Evolutionary conservation across 163 green algal genomes (phyloP), one percentile per base, ranked within the genome.

Genomic region (Prototheca wickerhamii): DNA sequence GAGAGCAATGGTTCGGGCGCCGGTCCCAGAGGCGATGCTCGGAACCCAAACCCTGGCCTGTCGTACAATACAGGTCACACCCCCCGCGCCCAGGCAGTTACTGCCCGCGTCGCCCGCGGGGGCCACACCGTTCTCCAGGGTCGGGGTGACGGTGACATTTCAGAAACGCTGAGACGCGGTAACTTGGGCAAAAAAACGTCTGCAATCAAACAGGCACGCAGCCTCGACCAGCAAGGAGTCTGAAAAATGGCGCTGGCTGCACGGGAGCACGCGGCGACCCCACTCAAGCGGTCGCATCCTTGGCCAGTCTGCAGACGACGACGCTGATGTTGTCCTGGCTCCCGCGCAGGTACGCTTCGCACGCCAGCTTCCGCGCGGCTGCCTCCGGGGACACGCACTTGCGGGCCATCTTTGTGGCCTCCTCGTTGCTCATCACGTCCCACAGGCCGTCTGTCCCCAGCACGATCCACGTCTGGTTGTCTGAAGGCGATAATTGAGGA

Each of bases 271-370:
- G 42, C 17, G 42, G 42, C 17, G 42, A 17, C 17, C 17, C 17
- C 17, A 51, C 58, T 63, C 33, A 80, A 79, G 23, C 74, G 69
- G 73, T 95, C 92, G 29, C 74, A 74, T 44, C 37, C 37, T 15
- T 10, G 37, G 10, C 37, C 10, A 44, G 10, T 44, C 37, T 54
- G 20, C 15, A 93, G 10, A 96, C 82, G 8, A 97, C 68, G 53
- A 79, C 89, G 50, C 71, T 86, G 73, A 97, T 95, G 78, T 97
- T 97, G 78, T 97, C 91, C 35, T 81, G 82, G 60, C 81, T 93
- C 54, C 91, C 91, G 5, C 86, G 80, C 3, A 70, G 29, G 63
- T 83, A 93, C 0, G 91, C 91, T 64, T 95, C 86, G 46, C 89
- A 72, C 20, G 79, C 85, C 40, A 97, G 72, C 57, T 69, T 65